These are phyloP conservation scores for Kuraishia molischiana DNA, from an alignment of 805 yeast species.

Conservation along the genomic window DNA sequence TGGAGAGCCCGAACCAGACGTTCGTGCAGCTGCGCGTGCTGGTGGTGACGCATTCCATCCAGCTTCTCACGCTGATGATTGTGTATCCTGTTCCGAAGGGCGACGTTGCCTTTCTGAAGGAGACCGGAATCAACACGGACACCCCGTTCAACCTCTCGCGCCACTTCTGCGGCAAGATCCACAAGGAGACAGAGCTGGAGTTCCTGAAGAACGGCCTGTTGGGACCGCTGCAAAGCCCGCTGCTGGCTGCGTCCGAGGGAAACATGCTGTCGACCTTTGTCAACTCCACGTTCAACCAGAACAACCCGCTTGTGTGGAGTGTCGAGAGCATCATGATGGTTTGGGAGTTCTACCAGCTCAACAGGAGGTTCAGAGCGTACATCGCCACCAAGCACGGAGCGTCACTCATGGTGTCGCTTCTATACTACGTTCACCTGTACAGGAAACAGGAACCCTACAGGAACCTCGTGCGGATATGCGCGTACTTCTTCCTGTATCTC, in stretches of 20 bases:
- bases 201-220: constrained; percentile 39
- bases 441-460: constrained; percentile 26
- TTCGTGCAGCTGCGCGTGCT: constrained; percentile 32
- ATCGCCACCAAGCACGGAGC: constrained; percentile 37
- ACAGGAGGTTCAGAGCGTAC: constrained; percentile 39
- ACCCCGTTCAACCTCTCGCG: constrained; percentile 39
- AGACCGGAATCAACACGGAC: constrained; percentile 18
- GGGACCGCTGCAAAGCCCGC: constrained; percentile 35
- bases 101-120: constrained; percentile 24
- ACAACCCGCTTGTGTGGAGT: constrained; percentile 32
- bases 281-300: constrained; percentile 10
- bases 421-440: constrained; percentile 48
- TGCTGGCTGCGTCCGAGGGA: constrained; percentile 14
- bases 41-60: constrained; percentile 46
- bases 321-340: constrained; percentile 51
- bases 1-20: constrained; percentile 21
- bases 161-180: constrained; percentile 39
- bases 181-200: constrained; percentile 43
- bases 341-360: constrained; percentile 75
- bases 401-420: constrained; percentile 42
- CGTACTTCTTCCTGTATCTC: constrained; percentile 42
- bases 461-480: constrained; percentile 37
- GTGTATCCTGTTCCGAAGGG: constrained; percentile 55
- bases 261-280: constrained; percentile 6
- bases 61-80: constrained; percentile 50